Percentiles rank a stretch among this genome's conserved stretches.
These are phyloP conservation scores for Botryosphaeria dothidea DNA, from an alignment of 2,329 filamentous ascomycete species.

Conservation along the genomic window DNA sequence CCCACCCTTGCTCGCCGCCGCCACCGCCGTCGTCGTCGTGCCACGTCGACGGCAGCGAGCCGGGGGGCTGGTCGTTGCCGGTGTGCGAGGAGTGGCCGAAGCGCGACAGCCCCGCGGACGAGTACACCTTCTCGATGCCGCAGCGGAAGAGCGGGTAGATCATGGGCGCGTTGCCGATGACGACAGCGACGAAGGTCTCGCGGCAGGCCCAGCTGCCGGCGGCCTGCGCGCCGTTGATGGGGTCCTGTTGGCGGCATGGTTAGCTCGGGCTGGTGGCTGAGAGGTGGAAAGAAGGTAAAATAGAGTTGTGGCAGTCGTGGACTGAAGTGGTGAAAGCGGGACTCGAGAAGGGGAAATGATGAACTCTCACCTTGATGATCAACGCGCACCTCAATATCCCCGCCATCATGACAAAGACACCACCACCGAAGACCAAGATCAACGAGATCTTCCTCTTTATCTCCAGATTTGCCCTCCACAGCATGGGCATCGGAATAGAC, in stretches of 20 bases:
- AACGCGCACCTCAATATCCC: slow-evolving; percentile 56
- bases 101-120: neutral
- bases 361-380: slow-evolving; percentile 41
- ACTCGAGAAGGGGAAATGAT: neutral
- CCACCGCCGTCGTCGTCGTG: neutral
- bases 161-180: slow-evolving; percentile 48
- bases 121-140: neutral
- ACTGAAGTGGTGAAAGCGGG: no score
- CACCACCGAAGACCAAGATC: slow-evolving; percentile 57
- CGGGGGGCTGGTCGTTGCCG: neutral
- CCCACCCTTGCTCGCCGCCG: neutral
- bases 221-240: slow-evolving; percentile 41
- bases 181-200: slow-evolving; percentile 48
- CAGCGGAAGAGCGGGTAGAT: slow-evolving; percentile 26
- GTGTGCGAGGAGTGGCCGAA: neutral
- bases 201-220: slow-evolving; percentile 49
- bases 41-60: neutral
- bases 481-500: slow-evolving; percentile 58
- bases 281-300: no score
- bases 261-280: no score
- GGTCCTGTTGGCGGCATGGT: no score
- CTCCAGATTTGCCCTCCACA: slow-evolving; percentile 53
- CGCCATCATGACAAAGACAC: slow-evolving; percentile 58
- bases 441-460: slow-evolving; percentile 55
- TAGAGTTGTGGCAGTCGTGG: no score